Evolutionary conservation across 306 rosid species (phyloP).

Genomic region (Myrica gale): DNA sequence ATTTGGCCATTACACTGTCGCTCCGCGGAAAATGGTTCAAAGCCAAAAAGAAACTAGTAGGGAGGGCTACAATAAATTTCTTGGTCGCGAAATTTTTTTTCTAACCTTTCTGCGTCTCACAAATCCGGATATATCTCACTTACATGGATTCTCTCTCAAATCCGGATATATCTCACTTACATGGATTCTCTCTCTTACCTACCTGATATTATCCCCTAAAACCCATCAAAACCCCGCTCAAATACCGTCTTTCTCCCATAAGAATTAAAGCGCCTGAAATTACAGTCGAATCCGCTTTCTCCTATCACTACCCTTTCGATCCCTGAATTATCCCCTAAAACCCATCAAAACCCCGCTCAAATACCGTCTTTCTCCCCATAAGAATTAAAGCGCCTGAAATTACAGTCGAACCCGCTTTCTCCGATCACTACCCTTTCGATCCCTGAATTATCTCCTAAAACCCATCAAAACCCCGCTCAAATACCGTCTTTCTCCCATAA

Average conservation of each 20-base stretch:
- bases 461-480: conserved; percentile 9
- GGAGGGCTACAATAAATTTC: too few relatives aligned
- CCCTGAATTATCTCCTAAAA: too few relatives aligned
- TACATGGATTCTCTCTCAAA: background rate
- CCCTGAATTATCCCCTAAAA: conserved; percentile 26
- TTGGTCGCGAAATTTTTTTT: too few relatives aligned
- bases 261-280: background rate
- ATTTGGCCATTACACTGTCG: too few relatives aligned
- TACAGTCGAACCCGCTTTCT: conserved; percentile 1
- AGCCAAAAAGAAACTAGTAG: too few relatives aligned
- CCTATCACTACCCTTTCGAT: background rate
- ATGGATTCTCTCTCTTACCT: background rate
- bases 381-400: background rate
- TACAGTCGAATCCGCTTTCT: background rate
- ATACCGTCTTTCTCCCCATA: background rate
- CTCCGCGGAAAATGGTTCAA: too few relatives aligned
- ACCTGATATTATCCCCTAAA: conserved; percentile 3
- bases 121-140: too few relatives aligned
- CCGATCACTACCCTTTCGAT: background rate
- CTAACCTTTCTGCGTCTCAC: too few relatives aligned
- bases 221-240: conserved; percentile 23
- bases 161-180: too few relatives aligned
- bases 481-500: background rate
- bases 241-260: background rate
- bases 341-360: conserved; percentile 18